Conservation (phyloP, 352 stramenopile species). For the Hyaloperonospora arabidopsidis region DNA sequence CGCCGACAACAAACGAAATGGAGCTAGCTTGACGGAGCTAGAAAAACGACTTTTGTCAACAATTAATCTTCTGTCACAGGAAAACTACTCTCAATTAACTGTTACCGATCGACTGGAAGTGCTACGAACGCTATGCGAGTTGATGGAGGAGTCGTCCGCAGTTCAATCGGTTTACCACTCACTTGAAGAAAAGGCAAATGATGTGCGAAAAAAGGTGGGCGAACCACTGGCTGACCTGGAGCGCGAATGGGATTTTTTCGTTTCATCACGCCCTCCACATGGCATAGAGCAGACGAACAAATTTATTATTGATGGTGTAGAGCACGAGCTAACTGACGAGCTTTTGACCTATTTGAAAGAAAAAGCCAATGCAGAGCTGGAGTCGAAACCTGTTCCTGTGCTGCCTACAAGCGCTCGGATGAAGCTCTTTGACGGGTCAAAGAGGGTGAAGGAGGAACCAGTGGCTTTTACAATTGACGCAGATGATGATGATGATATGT, state of each 20-base stretch:
- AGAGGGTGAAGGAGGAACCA: slow-evolving; percentile 6
- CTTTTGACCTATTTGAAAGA: slow-evolving; percentile 59
- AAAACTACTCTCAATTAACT: slow-evolving; percentile 54
- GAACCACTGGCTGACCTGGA: slow-evolving; percentile 55
- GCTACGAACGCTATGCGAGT: slow-evolving; percentile 54
- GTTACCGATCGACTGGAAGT: slow-evolving; percentile 51
- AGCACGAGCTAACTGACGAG: slow-evolving; percentile 64
- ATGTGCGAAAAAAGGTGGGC: slow-evolving; percentile 42
- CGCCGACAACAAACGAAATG: slow-evolving; percentile 18
- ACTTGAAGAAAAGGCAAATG: slow-evolving; percentile 56
- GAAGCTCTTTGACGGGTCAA: slow-evolving; percentile 19
- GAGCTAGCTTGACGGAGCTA: slow-evolving; percentile 48
- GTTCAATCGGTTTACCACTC: slow-evolving; percentile 60
- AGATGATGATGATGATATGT: slow-evolving; percentile 23
- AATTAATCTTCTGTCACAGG: slow-evolving; percentile 60
- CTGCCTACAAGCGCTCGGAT: slow-evolving; percentile 34
- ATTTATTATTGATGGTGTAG: slow-evolving; percentile 68
- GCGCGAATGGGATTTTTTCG: slow-evolving; percentile 53
- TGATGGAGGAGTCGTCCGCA: slow-evolving; percentile 41
- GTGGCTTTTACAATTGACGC: slow-evolving; percentile 9
- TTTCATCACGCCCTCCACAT: slow-evolving; percentile 33
- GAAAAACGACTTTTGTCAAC: slow-evolving; percentile 50
- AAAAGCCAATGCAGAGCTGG: slow-evolving; percentile 52
- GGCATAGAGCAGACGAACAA: slow-evolving; percentile 50
- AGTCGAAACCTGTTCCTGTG: slow-evolving; percentile 38